Percentiles rank a stretch among this genome's conserved stretches.
Conservation (phyloP, 306 rosid species). For the Trifolium pratense region DNA sequence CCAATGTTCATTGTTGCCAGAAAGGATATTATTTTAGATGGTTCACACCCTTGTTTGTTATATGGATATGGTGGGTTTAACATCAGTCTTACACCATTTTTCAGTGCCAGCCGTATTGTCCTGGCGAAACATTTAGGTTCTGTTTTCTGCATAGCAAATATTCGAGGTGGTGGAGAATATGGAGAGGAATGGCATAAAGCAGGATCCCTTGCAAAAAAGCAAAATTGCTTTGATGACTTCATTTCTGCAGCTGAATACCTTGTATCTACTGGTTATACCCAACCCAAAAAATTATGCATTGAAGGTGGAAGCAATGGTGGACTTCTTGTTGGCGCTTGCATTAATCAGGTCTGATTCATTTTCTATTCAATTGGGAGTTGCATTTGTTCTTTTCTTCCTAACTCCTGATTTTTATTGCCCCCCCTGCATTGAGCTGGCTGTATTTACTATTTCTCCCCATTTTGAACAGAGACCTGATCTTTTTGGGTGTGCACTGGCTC, state of each 20-base stretch:
- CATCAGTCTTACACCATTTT: constrained; percentile 76
- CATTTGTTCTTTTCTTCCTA: background rate
- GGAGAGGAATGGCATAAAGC: constrained; percentile 99
- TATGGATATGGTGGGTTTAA: constrained; percentile 93
- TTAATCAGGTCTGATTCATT: constrained; percentile 69
- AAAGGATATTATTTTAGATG: constrained; percentile 75
- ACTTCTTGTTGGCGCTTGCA: constrained; percentile 92
- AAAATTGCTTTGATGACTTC: constrained; percentile 95
- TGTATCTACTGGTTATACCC: constrained; percentile 80
- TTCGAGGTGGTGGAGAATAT: constrained; percentile 98
- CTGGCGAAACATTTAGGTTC: constrained; percentile 78
- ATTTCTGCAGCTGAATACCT: constrained; percentile 91
- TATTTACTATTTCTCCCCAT: constrained; percentile 2
- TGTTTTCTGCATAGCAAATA: constrained; percentile 85
- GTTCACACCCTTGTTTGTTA: constrained; percentile 92
- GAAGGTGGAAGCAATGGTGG: constrained; percentile 99
- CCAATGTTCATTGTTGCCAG: constrained; percentile 80
- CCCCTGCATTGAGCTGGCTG: constrained; percentile 9
- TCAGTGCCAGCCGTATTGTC: constrained; percentile 73
- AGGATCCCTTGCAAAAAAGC: constrained; percentile 87
- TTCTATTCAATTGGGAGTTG: constrained; percentile 20
- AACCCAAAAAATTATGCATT: constrained; percentile 78
- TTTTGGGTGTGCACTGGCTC: constrained; percentile 94
- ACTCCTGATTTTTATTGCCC: background rate
- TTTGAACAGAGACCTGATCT: constrained; percentile 89